These are phyloP conservation scores for Rauvolfia tetraphylla DNA, from an alignment of 257 asterid species.

Conservation along the genomic window DNA sequence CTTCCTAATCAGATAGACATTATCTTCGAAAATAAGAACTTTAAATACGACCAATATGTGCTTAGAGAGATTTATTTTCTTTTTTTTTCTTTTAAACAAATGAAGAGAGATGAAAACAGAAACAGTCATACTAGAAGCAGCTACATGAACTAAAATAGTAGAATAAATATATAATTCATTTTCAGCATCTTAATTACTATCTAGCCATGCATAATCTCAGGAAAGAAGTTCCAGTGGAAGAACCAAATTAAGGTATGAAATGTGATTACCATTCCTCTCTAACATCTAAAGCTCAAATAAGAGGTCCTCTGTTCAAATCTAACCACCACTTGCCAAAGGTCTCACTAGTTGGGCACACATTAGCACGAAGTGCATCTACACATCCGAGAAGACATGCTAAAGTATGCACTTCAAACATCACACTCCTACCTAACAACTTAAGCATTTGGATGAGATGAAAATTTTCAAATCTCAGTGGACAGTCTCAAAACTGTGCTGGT, in stretches of 20 bases:
- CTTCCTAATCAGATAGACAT: conserved; percentile 55
- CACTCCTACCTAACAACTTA: background rate
- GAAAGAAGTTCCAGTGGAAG: background rate
- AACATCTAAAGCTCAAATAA: background rate
- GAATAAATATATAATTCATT: background rate
- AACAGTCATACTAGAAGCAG: too few relatives aligned
- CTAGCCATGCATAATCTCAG: too few relatives aligned
- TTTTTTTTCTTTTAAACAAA: background rate
- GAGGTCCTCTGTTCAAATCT: too few relatives aligned
- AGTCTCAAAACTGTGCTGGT: background rate
- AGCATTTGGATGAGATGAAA: background rate
- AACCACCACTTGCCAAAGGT: too few relatives aligned
- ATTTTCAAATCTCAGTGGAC: background rate
- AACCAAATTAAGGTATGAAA: background rate
- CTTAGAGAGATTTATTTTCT: background rate
- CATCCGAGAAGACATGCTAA: background rate
- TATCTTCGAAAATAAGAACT: background rate
- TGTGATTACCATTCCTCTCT: background rate
- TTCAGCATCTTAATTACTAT: background rate
- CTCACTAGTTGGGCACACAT: too few relatives aligned
- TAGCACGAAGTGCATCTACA: too few relatives aligned
- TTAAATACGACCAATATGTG: background rate
- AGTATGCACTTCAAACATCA: background rate
- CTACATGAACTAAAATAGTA: background rate
- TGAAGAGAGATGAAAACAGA: background rate